Evolutionary conservation across 352 stramenopile species (phyloP).

Genomic region (Phytophthora multivora): DNA sequence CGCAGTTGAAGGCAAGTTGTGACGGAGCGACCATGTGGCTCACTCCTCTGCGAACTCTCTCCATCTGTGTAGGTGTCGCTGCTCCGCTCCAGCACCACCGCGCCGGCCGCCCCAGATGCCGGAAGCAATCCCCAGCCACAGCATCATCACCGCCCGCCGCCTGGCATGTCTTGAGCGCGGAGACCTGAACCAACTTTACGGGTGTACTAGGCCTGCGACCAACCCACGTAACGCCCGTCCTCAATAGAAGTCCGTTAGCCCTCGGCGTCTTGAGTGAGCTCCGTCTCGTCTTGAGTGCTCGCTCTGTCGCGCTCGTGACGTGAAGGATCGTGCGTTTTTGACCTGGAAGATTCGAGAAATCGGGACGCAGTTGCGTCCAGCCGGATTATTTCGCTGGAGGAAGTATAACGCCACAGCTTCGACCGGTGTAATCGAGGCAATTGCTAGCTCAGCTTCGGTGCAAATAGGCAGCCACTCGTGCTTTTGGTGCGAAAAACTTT

Average conservation of each 20-base stretch:
- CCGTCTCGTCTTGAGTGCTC: no score
- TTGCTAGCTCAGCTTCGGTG: neutral
- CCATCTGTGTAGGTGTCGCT: constrained; percentile 43
- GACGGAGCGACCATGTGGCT: constrained; percentile 21
- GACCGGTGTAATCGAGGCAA: constrained; percentile 6
- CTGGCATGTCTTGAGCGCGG: constrained; percentile 56
- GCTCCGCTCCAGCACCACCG: constrained; percentile 30
- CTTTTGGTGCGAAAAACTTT: no score
- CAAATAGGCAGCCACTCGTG: no score
- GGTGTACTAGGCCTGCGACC: constrained; percentile 7
- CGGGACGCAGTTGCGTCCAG: constrained; percentile 5
- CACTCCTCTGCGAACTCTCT: constrained; percentile 28
- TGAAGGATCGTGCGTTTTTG: no score
- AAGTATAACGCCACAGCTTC: neutral
- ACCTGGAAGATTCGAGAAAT: no score
- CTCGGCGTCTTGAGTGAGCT: neutral
- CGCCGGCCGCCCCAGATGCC: constrained; percentile 8
- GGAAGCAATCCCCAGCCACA: constrained; percentile 25
- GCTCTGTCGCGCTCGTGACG: no score
- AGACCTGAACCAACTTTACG: constrained; percentile 23
- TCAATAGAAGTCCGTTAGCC: constrained; percentile 38
- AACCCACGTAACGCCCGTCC: constrained; percentile 24
- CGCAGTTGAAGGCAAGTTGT: constrained; percentile 24
- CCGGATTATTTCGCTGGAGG: constrained; percentile 1
- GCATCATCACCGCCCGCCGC: constrained; percentile 43